These are phyloP conservation scores for Wickerhamomyces bovis DNA, from an alignment of 805 yeast genomes.

Conservation along the genomic window DNA sequence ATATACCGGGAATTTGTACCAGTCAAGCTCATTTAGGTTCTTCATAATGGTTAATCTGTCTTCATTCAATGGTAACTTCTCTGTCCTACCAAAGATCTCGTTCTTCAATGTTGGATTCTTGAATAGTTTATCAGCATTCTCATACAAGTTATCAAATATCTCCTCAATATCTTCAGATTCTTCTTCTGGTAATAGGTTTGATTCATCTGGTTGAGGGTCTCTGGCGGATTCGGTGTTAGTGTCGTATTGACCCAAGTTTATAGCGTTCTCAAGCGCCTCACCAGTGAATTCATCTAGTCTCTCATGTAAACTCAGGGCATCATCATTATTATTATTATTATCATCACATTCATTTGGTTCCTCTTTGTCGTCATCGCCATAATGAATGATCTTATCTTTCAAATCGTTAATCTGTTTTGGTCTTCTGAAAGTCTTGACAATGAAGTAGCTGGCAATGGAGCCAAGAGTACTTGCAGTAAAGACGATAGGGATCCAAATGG, in stretches of 20 bases:
- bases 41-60: constrained; percentile 37
- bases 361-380: neutral
- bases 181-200: neutral
- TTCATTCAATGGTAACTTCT: constrained; percentile 29
- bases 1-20: constrained; percentile 75
- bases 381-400: constrained; percentile 5
- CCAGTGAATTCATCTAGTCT: constrained; percentile 22
- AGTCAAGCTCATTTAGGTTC: constrained; percentile 55
- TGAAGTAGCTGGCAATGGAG: constrained; percentile 33
- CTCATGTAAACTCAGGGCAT: constrained; percentile 11
- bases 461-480: constrained; percentile 29
- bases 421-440: constrained; percentile 29
- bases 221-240: constrained; percentile 13
- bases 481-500: constrained; percentile 47
- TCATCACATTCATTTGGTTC: neutral
- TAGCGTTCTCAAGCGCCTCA: constrained; percentile 20
- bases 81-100: constrained; percentile 15
- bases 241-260: constrained; percentile 19
- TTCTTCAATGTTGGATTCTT: constrained; percentile 9
- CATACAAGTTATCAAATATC: neutral
- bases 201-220: neutral
- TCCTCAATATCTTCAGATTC: neutral
- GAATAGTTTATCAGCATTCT: constrained; percentile 1
- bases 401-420: constrained; percentile 6
- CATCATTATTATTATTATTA: constrained; percentile 1